Evolutionary conservation across 306 rosid species (phyloP).

Genomic region (Fragaria iinumae): DNA sequence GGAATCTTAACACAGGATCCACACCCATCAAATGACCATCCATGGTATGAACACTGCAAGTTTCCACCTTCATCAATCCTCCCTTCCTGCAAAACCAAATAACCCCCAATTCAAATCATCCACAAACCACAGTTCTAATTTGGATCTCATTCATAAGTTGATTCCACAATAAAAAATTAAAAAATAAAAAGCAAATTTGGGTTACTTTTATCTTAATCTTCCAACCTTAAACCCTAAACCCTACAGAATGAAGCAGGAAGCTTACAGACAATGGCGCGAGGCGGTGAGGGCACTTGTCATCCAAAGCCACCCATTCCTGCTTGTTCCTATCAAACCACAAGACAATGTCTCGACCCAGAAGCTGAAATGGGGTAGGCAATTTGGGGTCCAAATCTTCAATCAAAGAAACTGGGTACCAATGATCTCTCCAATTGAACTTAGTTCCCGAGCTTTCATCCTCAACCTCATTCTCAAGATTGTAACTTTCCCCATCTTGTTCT

Average conservation of each 20-base stretch:
- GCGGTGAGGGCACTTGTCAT: constrained; percentile 95
- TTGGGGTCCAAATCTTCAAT: constrained; percentile 79
- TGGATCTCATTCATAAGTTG: background rate
- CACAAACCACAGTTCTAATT: background rate
- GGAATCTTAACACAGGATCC: constrained; percentile 87
- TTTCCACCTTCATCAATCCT: constrained; percentile 88
- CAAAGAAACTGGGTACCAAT: constrained; percentile 97
- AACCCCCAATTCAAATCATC: constrained; percentile 9
- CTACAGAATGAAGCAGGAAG: background rate
- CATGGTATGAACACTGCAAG: constrained; percentile 97
- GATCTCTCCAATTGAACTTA: constrained; percentile 87
- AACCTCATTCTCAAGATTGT: constrained; percentile 38
- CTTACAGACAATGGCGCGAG: constrained; percentile 95
- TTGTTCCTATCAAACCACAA: constrained; percentile 70
- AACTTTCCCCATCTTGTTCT: constrained; percentile 30
- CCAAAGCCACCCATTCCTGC: constrained; percentile 80
- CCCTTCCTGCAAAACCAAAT: constrained; percentile 67
- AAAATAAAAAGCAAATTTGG: background rate
- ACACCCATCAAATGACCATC: constrained; percentile 90
- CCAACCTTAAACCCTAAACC: background rate
- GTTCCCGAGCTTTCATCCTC: constrained; percentile 51
- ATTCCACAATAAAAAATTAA: background rate
- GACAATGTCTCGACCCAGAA: constrained; percentile 86
- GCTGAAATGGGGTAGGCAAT: constrained; percentile 85
- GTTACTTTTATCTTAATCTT: background rate